These are phyloP conservation scores for Gossypium arboreum DNA, from an alignment of 345 rosid species.

Conservation along the genomic window DNA sequence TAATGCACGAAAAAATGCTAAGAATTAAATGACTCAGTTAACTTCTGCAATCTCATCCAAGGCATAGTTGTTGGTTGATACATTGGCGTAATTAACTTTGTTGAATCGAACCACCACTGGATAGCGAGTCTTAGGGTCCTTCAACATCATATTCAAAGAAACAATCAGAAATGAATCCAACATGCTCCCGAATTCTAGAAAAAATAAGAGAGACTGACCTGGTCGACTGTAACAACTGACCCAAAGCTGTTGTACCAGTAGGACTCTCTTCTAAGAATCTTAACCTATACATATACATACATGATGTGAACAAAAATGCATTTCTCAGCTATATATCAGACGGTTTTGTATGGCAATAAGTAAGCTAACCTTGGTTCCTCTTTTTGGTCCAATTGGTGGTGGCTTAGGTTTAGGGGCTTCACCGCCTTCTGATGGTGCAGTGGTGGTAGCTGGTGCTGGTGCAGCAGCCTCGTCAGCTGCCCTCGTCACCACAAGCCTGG, in stretches of 20 bases:
- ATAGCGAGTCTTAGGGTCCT: constrained; percentile 81
- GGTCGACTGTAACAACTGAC: constrained; percentile 84
- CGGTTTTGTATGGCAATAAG: not conserved
- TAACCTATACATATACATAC: constrained; percentile 54
- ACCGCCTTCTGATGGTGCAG: constrained; percentile 21
- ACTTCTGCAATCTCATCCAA: constrained; percentile 84
- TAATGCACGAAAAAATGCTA: constrained; percentile 14
- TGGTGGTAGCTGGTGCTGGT: constrained; percentile 31
- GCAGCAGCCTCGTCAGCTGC: constrained; percentile 48
- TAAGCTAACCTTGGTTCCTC: constrained; percentile 72
- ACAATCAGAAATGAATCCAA: too few relatives aligned
- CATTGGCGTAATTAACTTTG: constrained; percentile 85
- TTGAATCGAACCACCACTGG: constrained; percentile 92
- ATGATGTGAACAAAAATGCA: too few relatives aligned
- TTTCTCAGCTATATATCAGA: not conserved
- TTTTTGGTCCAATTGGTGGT: constrained; percentile 79
- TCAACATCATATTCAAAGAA: constrained; percentile 4
- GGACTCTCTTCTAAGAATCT: constrained; percentile 83
- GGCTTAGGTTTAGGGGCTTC: constrained; percentile 59
- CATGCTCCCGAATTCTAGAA: not conserved
- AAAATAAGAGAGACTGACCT: constrained; percentile 32
- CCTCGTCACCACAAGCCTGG: constrained; percentile 50
- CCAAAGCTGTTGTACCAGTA: constrained; percentile 87
- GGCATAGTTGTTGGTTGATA: constrained; percentile 92
- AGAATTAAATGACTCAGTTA: constrained; percentile 29